Conservation (phyloP, 192 early-diverging fungal species). For the Podila epigama region DNA sequence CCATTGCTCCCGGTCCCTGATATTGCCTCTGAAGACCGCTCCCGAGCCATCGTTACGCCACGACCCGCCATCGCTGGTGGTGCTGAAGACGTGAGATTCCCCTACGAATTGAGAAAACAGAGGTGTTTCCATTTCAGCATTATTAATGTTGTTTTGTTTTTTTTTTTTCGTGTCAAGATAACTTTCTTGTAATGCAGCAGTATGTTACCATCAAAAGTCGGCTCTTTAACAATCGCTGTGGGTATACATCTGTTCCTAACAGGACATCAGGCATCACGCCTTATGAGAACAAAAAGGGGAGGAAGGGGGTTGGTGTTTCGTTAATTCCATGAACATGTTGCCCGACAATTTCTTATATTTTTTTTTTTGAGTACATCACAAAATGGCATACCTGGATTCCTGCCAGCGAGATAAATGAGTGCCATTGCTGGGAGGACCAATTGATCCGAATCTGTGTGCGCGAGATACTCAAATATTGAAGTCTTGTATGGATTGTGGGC, state of each 20-base stretch:
- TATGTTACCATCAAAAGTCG: slow-evolving; percentile 34
- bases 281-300: not conserved
- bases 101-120: slow-evolving; percentile 7
- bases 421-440: slow-evolving; percentile 43
- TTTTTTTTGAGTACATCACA: too few relatives aligned
- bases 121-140: not conserved
- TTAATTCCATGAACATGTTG: not conserved
- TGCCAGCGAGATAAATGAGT: slow-evolving; percentile 45
- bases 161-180: not conserved
- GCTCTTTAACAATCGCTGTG: slow-evolving; percentile 48
- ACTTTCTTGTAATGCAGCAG: not conserved
- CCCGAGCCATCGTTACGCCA: slow-evolving; percentile 17
- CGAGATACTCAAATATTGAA: slow-evolving; percentile 42
- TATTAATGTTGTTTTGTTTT: too few relatives aligned
- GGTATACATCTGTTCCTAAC: slow-evolving; percentile 47
- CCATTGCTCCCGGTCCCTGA: slow-evolving; percentile 9
- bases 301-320: too few relatives aligned
- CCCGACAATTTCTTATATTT: too few relatives aligned
- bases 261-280: slow-evolving; percentile 50
- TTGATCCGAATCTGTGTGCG: slow-evolving; percentile 22
- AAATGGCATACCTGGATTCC: slow-evolving; percentile 37
- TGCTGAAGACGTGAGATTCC: slow-evolving; percentile 26
- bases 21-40: slow-evolving; percentile 27
- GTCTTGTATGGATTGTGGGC: slow-evolving; percentile 46
- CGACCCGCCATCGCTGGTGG: not conserved